Evolutionary conservation across 192 early-diverging fungal species (phyloP), one percentile per base, ranked within the genome.

Genomic region (Coemansia interrupta): DNA sequence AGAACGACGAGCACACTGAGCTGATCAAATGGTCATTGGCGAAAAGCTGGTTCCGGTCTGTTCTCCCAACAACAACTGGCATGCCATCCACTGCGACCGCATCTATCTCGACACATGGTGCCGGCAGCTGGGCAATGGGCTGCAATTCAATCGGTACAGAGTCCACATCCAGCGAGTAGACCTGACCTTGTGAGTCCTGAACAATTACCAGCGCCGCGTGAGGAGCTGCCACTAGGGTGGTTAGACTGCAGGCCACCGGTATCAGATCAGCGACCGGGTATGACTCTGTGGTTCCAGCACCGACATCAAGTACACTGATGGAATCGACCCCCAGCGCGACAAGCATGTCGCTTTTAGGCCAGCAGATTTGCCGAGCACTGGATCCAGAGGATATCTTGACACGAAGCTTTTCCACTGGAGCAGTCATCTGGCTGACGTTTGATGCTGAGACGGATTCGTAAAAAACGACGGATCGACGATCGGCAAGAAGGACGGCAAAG

Each of bases 1-100:
- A 89, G 60, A 92, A 97, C 13, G 94, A 96, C 14, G 92, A 93
- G 53, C 87, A 90, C 8, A 89, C 90, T 0, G 85, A 64, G 22
- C 89, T 83, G 11, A 98, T 59, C 22, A 91, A 58, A 5, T 70
- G 84, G 43, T 78, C 73, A 48, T 89, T 87, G 30, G 84, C 85
- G 71, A 88, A 95, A n/a, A 98, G 83, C 55, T 90, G 89, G 72
- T 90, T 90, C 60, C 91, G 85, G 23, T 83, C 72, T 0, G 83
- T 86, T 19, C 93, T 82, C 8, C 87, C 94, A 62, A 97, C 74
- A 10, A 92, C 68, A 11, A 83, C 44, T 1, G 59, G 22, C 7
- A 3, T 14, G 4, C 7, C 24, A 10, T 48, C 61, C 12, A 58
- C 39, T 7, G n/a, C 14, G 7, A 61, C 57, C 5, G 69, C 66